Evolutionary conservation across 805 yeast genomes (phyloP), one percentile per base, ranked within the genome.

Genomic region (Yarrowia sp.): DNA sequence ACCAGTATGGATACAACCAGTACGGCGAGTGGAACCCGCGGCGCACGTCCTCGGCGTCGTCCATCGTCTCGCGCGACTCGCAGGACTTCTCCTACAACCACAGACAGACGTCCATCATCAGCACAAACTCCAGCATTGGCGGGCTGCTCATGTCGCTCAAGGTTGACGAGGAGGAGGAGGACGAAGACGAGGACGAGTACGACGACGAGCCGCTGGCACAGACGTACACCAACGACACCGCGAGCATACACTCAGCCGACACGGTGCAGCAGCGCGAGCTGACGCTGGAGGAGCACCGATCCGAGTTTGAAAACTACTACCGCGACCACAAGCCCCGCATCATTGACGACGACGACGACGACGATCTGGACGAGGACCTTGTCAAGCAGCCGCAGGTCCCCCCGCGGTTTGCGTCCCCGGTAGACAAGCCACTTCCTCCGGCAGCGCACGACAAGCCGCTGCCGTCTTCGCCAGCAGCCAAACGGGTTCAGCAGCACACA

Each of bases 271-370:
- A 51, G 13, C 27, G 61, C n/a, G 61, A 39, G 14, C 35, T 55
- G 49, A 55, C 61, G 16, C 13, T 55, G 47, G 61, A 55, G 47
- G 61, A 55, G 10, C 61, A 55, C n/a, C n/a, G 61, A 14, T 13
- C 46, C 14, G 61, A 55, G 47, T 55, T 55, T 55, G 61, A 55
- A 31, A 55, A 55, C 29, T 55, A 38, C 38, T 55, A 55, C 61
- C 16, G 38, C 29, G 61, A 55, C 22, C 47, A 55, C 29, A 39
- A 55, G 21, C 61, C 61, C 5, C 24, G 22, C 10, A 55, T 55
- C 8, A 27, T 55, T 16, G 61, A 55, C 13, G 61, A 55, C 21
- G 61, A 55, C 18, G 46, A 25, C 25, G 61, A 60, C 5, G 61
- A 41, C 19, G 63, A 60, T 13, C 29, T 29, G 19, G 44, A 41